These are phyloP conservation scores for Apiotrichum siamense DNA, from an alignment of 1,284 basidiomycete genomes.

Conservation along the genomic window DNA sequence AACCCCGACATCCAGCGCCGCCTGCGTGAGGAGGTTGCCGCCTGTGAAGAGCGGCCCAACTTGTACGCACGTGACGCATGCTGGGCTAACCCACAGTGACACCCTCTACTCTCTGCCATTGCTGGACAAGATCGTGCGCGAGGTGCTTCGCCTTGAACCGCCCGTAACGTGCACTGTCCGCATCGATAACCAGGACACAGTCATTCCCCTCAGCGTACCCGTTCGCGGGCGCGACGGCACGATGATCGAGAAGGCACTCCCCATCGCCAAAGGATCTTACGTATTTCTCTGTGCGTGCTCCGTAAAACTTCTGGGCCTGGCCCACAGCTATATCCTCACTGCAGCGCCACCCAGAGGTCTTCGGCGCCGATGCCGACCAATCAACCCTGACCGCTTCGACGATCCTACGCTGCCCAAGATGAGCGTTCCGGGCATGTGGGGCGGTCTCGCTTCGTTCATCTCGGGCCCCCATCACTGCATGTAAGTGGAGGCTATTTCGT, in stretches of 20 bases:
- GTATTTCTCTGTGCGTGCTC: slow-evolving; percentile 17
- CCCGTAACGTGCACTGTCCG: slow-evolving; percentile 61
- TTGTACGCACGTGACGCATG: slow-evolving; percentile 9
- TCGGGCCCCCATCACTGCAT: slow-evolving; percentile 59
- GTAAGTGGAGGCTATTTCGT: slow-evolving; percentile 7
- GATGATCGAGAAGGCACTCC: slow-evolving; percentile 26
- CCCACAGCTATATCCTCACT: slow-evolving; percentile 33
- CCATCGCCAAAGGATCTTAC: slow-evolving; percentile 20
- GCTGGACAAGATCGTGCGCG: slow-evolving; percentile 59
- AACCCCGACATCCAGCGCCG: slow-evolving; percentile 52
- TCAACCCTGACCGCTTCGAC: slow-evolving; percentile 59
- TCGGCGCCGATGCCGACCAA: slow-evolving; percentile 59
- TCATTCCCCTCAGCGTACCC: slow-evolving; percentile 55
- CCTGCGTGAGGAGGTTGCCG: slow-evolving; percentile 53
- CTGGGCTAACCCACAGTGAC: slow-evolving; percentile 19
- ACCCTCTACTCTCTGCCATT: slow-evolving; percentile 49
- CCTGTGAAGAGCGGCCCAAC: slow-evolving; percentile 14
- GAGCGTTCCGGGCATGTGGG: slow-evolving; percentile 56
- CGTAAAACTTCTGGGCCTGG: neutral
- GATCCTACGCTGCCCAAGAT: slow-evolving; percentile 7
- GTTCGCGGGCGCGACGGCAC: slow-evolving; percentile 35
- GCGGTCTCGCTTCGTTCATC: slow-evolving; percentile 56
- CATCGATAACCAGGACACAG: slow-evolving; percentile 54
- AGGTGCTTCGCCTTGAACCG: slow-evolving; percentile 58
- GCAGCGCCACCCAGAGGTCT: slow-evolving; percentile 56